Evolutionary conservation across 2,329 filamentous ascomycete species (phyloP), one percentile per base, ranked within the genome.

Genomic region (Aspergillus clavatus): DNA sequence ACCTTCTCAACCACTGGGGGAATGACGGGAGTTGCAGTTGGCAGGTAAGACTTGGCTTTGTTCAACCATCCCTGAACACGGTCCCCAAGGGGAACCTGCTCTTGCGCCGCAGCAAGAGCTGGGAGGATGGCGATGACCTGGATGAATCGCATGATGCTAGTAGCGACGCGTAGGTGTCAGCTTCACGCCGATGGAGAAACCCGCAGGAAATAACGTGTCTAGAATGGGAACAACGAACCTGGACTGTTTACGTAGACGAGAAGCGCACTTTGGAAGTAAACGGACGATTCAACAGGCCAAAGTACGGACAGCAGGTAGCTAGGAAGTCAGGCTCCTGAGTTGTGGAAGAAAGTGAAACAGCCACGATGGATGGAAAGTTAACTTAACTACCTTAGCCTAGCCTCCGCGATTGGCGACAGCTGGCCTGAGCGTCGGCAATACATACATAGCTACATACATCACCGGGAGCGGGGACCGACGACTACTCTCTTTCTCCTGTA

Each of bases 1-100:
- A 75, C 56, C 54, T 72, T 60, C 40, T 70, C 61, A 29, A 46
- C 49, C 7, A 65, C 53, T 8, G 8, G 23, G 18, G 62, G 60
- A 38, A 59, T 57, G 21, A 59, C 61, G 2, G 64, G 61, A 24
- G 62, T 59, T 28, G 73, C 72, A 40, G 76, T 74, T n/a, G 77
- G 73, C 54, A 82, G 68, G 51, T 73, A 76, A 40, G 72, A 69
- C 54, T 78, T 79, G 45, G 78, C 78, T 68, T 72, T 71, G 52
- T 72, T 63, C 57, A 75, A 67, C 71, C 72, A 75, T 38, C 65
- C 70, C 56, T 70, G 65, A 24, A 73, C 63, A 47, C 67, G 68
- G 29, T 73, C 70, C 33, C 53, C 60, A 43, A 75, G 68, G 26
- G 80, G 79, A 31, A 78, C 64, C 62, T 83, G 80, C 56, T 80